A percentile compares a stretch with the other conserved stretches of the same genome.
Evolutionary conservation across 306 rosid species (phyloP).

Genomic region (Quercus alba): DNA sequence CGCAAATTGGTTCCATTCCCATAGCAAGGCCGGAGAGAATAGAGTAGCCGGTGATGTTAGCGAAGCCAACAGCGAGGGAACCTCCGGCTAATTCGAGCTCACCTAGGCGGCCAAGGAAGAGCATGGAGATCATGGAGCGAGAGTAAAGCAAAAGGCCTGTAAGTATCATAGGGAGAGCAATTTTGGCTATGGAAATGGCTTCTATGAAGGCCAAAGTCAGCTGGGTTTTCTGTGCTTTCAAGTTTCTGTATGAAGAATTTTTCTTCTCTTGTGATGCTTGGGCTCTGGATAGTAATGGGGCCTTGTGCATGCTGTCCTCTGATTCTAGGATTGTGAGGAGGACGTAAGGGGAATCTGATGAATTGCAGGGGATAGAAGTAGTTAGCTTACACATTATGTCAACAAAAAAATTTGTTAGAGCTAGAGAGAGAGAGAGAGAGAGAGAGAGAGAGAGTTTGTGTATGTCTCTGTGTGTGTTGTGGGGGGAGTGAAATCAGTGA

Average conservation of each 20-base stretch:
- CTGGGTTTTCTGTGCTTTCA: conserved; percentile 20
- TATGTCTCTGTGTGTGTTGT: neutral
- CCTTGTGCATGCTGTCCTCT: neutral
- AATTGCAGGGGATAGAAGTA: conserved; percentile 14
- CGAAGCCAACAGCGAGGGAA: conserved; percentile 74
- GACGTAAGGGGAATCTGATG: conserved; percentile 1
- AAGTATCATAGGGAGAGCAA: conserved; percentile 80
- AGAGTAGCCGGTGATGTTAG: conserved; percentile 93
- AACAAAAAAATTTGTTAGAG: neutral
- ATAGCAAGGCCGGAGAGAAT: conserved; percentile 83
- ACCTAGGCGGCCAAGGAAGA: conserved; percentile 77
- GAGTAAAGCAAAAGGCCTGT: conserved; percentile 73
- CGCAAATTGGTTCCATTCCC: conserved; percentile 94
- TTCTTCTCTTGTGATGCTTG: conserved; percentile 5
- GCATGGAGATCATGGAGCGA: conserved; percentile 92
- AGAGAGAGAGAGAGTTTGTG: conserved; percentile 11
- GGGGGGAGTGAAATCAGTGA: conserved; percentile 2
- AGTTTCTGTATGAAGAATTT: neutral
- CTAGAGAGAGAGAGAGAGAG: neutral
- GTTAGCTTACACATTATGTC: conserved; percentile 19
- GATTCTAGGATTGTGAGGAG: neutral
- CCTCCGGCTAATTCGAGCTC: conserved; percentile 87
- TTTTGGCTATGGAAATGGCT: conserved; percentile 39
- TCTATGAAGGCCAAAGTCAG: conserved; percentile 37
- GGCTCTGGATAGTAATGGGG: conserved; percentile 33